Evolutionary conservation across 2,329 filamentous ascomycete species (phyloP).

Genomic region (Orbilia blumenaviensis): DNA sequence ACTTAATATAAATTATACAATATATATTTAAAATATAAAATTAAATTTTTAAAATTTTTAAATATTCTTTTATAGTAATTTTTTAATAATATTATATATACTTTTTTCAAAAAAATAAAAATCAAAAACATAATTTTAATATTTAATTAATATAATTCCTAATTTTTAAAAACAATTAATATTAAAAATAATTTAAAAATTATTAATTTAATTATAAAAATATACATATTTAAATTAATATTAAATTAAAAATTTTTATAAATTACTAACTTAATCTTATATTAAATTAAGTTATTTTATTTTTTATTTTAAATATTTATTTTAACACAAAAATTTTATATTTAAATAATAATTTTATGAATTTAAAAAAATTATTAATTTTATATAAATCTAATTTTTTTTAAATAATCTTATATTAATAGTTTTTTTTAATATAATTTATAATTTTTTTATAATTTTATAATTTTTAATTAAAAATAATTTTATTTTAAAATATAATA

Average conservation of each 20-base stretch:
- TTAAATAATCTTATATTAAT: no score
- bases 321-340: no score
- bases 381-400: no score
- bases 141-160: conserved; percentile 15
- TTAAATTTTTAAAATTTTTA: conserved; percentile 25
- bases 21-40: conserved; percentile 20
- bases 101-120: conserved; percentile 20
- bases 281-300: conserved; percentile 15
- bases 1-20: conserved; percentile 10
- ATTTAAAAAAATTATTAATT: no score
- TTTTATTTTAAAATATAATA: no score
- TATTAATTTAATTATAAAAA: conserved; percentile 22
- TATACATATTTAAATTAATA: conserved; percentile 32
- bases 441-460: no score
- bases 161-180: conserved; percentile 15
- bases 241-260: no score
- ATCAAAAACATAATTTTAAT: conserved; percentile 18
- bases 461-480: no score
- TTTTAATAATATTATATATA: conserved; percentile 7
- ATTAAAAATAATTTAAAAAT: conserved; percentile 30
- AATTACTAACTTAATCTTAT: conserved; percentile 1
- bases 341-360: no score
- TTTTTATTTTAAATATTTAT: conserved; percentile 14
- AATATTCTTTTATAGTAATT: conserved; percentile 1
- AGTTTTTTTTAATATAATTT: no score